Evolutionary conservation across 371 early-diverging fungal genomes (phyloP).

Genomic region (Capillidium heterosporum): DNA sequence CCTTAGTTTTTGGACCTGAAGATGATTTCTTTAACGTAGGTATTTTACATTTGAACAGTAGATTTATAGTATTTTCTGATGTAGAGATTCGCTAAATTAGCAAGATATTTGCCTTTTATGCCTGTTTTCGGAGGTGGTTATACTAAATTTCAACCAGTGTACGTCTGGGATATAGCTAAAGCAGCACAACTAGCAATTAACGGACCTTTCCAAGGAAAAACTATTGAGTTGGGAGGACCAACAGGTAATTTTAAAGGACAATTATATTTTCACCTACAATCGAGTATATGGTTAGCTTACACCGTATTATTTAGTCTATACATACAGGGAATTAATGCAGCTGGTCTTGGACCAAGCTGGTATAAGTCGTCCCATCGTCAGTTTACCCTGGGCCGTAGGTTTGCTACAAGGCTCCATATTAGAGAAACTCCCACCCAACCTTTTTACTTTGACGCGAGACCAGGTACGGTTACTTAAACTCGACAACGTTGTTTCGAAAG

Average conservation of each 20-base stretch:
- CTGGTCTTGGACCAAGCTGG: conserved; percentile 9
- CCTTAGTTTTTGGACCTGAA: conserved; percentile 16
- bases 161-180: conserved; percentile 15
- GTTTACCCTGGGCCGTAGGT: conserved; percentile 12
- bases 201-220: conserved; percentile 6
- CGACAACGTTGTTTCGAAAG: conserved; percentile 11
- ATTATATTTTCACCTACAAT: neutral
- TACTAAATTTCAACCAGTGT: conserved; percentile 16
- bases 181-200: conserved; percentile 3
- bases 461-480: conserved; percentile 10
- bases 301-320: conserved; percentile 9
- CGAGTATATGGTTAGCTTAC: neutral
- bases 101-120: conserved; percentile 11
- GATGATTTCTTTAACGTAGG: conserved; percentile 17
- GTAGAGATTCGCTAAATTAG: conserved; percentile 11
- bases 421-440: conserved; percentile 12
- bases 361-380: conserved; percentile 10
- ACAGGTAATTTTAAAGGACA: conserved; percentile 5
- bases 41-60: neutral
- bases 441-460: conserved; percentile 15
- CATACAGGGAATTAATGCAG: conserved; percentile 11
- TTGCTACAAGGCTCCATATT: conserved; percentile 12
- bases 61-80: neutral
- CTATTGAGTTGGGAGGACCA: conserved; percentile 9
- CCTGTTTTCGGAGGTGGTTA: conserved; percentile 15